Percentiles rank a stretch among this genome's conserved stretches.
These are phyloP conservation scores for Lentinus brumalis DNA, from an alignment of 768 basidiomycete genomes.

Conservation along the genomic window DNA sequence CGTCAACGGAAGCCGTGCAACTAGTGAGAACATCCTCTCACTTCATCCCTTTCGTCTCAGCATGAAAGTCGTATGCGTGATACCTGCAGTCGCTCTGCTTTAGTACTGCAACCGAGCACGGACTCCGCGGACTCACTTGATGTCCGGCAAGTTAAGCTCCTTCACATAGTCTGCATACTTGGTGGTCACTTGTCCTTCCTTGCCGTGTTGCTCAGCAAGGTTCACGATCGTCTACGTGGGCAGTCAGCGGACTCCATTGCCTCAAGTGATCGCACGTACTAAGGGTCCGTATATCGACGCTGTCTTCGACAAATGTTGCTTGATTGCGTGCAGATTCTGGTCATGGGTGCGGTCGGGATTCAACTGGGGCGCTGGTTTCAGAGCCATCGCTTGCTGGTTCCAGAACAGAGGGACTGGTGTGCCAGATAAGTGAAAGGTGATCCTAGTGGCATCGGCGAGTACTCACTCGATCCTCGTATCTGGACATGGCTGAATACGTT, in stretches of 20 bases:
- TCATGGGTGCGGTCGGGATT: slow-evolving; percentile 70
- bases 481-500: slow-evolving; percentile 92
- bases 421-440: slow-evolving; percentile 3
- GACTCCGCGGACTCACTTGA: slow-evolving; percentile 45
- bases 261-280: slow-evolving; percentile 41
- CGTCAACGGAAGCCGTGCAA: slow-evolving; percentile 1
- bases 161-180: slow-evolving; percentile 74
- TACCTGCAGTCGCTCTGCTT: slow-evolving; percentile 47
- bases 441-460: neutral
- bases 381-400: slow-evolving; percentile 83
- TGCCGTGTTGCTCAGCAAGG: slow-evolving; percentile 88
- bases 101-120: neutral
- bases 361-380: slow-evolving; percentile 86
- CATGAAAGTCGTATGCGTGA: slow-evolving; percentile 89
- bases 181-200: slow-evolving; percentile 77
- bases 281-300: slow-evolving; percentile 75
- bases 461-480: slow-evolving; percentile 86
- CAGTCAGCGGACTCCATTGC: neutral
- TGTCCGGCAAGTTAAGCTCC: slow-evolving; percentile 55
- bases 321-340: slow-evolving; percentile 71
- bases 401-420: slow-evolving; percentile 84
- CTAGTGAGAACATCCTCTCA: slow-evolving; percentile 33
- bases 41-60: slow-evolving; percentile 95
- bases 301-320: slow-evolving; percentile 71
- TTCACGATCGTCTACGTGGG: slow-evolving; percentile 73